phyloP scores from a whole-genome alignment of 495 filamentous ascomycete species.

The Lentithecium fluviatile region DNA sequence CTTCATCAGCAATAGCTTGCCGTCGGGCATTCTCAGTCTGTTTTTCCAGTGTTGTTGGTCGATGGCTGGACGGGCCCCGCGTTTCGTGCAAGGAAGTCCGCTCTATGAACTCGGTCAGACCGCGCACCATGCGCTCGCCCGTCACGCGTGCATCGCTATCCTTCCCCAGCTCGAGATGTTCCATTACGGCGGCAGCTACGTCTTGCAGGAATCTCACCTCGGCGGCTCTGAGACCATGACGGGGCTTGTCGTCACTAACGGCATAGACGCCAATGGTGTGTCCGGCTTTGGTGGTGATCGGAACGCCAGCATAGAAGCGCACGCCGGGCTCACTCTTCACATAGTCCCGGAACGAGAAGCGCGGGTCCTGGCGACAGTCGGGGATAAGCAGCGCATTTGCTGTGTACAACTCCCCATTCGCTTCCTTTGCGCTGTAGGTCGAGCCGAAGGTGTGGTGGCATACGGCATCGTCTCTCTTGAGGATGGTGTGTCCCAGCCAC shows the following conservation, averaged over 20 bases:
- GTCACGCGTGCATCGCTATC: slow-evolving; percentile 21
- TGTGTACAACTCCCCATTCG: slow-evolving; percentile 19
- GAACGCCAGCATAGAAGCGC: slow-evolving; percentile 30
- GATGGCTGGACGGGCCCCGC: not conserved
- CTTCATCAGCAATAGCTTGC: not conserved
- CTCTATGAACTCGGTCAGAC: slow-evolving; percentile 28
- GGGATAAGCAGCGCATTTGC: not conserved
- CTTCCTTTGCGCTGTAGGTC: not conserved
- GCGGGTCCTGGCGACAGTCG: slow-evolving; percentile 18
- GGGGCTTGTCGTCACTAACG: slow-evolving; percentile 16
- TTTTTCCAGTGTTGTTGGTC: not conserved
- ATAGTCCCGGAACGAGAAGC: slow-evolving; percentile 20
- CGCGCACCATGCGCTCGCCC: slow-evolving; percentile 19
- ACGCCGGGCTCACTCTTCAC: slow-evolving; percentile 14
- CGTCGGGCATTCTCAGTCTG: not conserved
- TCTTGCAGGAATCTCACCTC: slow-evolving; percentile 10
- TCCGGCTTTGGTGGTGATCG: slow-evolving; percentile 24
- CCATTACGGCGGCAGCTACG: slow-evolving; percentile 24
- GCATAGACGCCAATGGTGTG: slow-evolving; percentile 26
- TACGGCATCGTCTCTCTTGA: slow-evolving; percentile 48
- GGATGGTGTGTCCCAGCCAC: slow-evolving; percentile 44
- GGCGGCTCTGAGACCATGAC: not conserved
- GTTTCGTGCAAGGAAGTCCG: slow-evolving; percentile 10
- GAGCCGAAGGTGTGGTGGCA: slow-evolving; percentile 38
- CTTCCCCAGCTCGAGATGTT: slow-evolving; percentile 28